Base-by-base conservation (phyloP, 768 basidiomycete genomes). In the Podaxis sp. region DNA sequence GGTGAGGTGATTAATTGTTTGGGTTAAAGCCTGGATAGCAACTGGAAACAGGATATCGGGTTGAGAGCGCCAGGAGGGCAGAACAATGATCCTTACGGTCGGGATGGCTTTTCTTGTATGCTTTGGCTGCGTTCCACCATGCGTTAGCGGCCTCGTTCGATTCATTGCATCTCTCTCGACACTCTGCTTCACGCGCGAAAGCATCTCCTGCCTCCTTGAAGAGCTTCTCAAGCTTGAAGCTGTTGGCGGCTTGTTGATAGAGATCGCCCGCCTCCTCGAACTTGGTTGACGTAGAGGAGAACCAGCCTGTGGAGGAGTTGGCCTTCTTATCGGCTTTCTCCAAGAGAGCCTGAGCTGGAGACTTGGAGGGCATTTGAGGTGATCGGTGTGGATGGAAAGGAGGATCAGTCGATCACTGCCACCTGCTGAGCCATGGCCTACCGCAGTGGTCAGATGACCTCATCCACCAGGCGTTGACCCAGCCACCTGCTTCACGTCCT, bases 41-140 rank as follows among this genome's bases (percentile, higher is more conserved):
- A 95, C 97, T 97, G 71, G 25, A 64, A 52, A 33, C 50, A 25
- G 55, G 63, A 53, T 59, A 38, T 65, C 59, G 68, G 64, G 50
- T 57, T 64, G 37, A 13, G 27, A 50, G n/a, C 46, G 38, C 19
- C 52, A 25, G 50, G 22, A 22, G 22, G 17, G 49, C 38, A 57
- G 41, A n/a, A 57, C 25, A 27, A 27, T 25, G 3, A n/a, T 11
- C 75, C 88, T 72, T 72, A 97, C 96, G 79, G 67, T 94, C 90
- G 36, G 82, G 95, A 73, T 83, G 86, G 25, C 88, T 90, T 75
- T 91, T 84, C 80, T 98, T 99, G 81, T 92, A 99, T 11, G 91
- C 88, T 77, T 98, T 98, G 37, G 93, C 89, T 12, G 97, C 96
- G 72, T 96, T 97, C 93, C 96, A 98, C 90, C 91, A 98, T 8